Percentiles rank a stretch among this genome's conserved stretches.
Evolutionary conservation across 352 stramenopile genomes (phyloP).

Genomic region (Phytophthora niederhauseri): DNA sequence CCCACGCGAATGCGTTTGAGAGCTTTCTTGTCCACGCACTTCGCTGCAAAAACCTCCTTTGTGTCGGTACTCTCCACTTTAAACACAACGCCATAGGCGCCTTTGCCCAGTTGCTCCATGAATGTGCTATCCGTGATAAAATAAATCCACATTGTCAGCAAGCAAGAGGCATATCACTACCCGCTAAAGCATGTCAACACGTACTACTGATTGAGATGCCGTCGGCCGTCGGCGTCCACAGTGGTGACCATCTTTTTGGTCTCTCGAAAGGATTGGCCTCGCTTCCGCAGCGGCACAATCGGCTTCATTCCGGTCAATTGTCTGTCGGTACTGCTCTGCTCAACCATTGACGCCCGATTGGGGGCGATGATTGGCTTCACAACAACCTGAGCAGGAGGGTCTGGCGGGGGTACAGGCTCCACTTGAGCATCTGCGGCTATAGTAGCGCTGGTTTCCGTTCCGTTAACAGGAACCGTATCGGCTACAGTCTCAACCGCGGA

Average conservation of each 20-base stretch:
- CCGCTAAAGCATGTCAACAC: conserved; percentile 1
- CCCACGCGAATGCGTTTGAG: conserved; percentile 73
- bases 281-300: conserved; percentile 60
- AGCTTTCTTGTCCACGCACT: conserved; percentile 82
- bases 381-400: conserved; percentile 24
- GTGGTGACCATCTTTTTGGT: conserved; percentile 57
- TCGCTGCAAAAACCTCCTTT: conserved; percentile 73
- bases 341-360: conserved; percentile 13
- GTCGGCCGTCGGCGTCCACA: conserved; percentile 56
- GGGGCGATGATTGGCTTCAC: conserved; percentile 23
- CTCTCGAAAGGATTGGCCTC: conserved; percentile 72
- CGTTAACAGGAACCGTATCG: background rate
- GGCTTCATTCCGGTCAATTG: conserved; percentile 61
- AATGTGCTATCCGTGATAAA: conserved; percentile 53
- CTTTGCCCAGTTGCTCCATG: conserved; percentile 69
- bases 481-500: background rate
- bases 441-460: background rate
- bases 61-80: conserved; percentile 74
- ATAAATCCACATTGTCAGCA: background rate
- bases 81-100: conserved; percentile 75
- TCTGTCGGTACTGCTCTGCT: conserved; percentile 35
- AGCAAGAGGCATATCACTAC: background rate
- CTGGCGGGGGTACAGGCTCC: background rate
- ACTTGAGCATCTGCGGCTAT: conserved; percentile 3
- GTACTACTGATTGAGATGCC: conserved; percentile 82